phyloP scores from a whole-genome alignment of 345 rosid genomes.

The Balakata baccata region DNA sequence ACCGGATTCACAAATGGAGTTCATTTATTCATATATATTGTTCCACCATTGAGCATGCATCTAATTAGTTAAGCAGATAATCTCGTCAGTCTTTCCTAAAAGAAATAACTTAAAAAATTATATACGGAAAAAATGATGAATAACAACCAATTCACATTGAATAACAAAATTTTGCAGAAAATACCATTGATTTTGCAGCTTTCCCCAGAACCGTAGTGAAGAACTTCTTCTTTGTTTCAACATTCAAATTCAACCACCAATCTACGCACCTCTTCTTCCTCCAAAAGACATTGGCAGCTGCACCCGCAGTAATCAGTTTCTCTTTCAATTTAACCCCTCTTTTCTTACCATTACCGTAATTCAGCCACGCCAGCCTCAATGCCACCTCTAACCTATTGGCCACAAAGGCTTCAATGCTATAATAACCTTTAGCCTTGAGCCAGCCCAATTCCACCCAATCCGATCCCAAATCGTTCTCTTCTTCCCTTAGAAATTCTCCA shows the following conservation, averaged over 20 bases:
- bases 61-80: not conserved
- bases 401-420: constrained; percentile 69
- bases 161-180: not conserved
- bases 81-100: not conserved
- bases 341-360: constrained; percentile 55
- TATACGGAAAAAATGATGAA: not conserved
- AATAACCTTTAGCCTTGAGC: constrained; percentile 85
- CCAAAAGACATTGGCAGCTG: constrained; percentile 75
- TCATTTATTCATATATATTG: not conserved
- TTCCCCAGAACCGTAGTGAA: constrained; percentile 50
- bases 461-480: constrained; percentile 58
- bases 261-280: constrained; percentile 80
- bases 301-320: constrained; percentile 53
- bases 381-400: constrained; percentile 84
- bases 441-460: constrained; percentile 86
- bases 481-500: constrained; percentile 75
- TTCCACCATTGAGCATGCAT: not conserved
- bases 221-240: constrained; percentile 43
- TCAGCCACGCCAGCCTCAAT: constrained; percentile 87
- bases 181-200: constrained; percentile 74
- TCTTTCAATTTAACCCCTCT: constrained; percentile 81
- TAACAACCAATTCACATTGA: not conserved
- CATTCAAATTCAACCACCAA: constrained; percentile 82
- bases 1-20: not conserved
- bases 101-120: not conserved